These are phyloP conservation scores for Peniophora sp. DNA, from an alignment of 1,284 basidiomycete genomes.

Conservation along the genomic window DNA sequence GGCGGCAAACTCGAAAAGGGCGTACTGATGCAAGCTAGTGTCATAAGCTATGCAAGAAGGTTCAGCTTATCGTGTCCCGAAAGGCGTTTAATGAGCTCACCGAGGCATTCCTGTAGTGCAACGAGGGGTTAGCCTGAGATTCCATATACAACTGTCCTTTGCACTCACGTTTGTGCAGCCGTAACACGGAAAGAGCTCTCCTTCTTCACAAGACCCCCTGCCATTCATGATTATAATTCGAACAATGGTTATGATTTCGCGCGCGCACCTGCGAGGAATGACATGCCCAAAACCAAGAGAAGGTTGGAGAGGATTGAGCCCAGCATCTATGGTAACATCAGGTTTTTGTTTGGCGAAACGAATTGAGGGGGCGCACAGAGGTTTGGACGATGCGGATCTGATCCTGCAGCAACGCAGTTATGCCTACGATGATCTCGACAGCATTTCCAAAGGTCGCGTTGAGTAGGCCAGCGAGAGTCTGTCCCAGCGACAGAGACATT, in stretches of 20 bases:
- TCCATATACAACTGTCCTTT: not conserved
- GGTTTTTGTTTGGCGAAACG: not conserved
- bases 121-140: not conserved
- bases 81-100: constrained; percentile 27
- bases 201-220: constrained; percentile 56
- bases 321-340: constrained; percentile 44
- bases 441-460: constrained; percentile 83
- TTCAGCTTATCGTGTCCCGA: constrained; percentile 8
- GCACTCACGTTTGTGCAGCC: constrained; percentile 76
- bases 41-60: constrained; percentile 61
- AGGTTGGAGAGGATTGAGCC: constrained; percentile 87
- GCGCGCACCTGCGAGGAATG: constrained; percentile 65
- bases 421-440: constrained; percentile 81
- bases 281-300: constrained; percentile 82
- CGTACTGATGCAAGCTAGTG: constrained; percentile 80
- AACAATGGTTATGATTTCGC: not conserved
- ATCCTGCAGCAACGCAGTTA: constrained; percentile 77
- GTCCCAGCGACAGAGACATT: constrained; percentile 70
- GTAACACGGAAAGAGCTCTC: constrained; percentile 77
- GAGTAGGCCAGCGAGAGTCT: constrained; percentile 78
- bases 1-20: constrained; percentile 8
- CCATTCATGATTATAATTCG: not conserved
- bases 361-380: constrained; percentile 41
- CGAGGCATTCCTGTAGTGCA: constrained; percentile 45
- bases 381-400: constrained; percentile 85